Percentiles rank a stretch among this genome's conserved stretches.
Evolutionary conservation across 306 rosid genomes (phyloP).

Genomic region (Malus asiatica): DNA sequence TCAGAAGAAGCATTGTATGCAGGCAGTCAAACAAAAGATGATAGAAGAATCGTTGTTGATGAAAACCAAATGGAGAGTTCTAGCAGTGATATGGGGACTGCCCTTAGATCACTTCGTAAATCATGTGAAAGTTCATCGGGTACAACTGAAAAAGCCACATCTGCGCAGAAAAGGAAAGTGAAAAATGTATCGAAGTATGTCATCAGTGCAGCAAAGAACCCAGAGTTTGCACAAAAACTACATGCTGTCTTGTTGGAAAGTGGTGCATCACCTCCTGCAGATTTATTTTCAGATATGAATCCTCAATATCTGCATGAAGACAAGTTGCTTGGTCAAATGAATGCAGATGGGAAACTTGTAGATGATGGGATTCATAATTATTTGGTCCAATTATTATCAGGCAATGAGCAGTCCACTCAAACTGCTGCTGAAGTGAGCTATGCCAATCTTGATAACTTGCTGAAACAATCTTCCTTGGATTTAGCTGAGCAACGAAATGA

Average conservation of each 20-base stretch:
- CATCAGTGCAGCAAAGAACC: slow-evolving; percentile 80
- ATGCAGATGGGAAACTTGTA: slow-evolving; percentile 13
- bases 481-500: slow-evolving; percentile 24
- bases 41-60: slow-evolving; percentile 23
- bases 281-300: slow-evolving; percentile 70
- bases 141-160: slow-evolving; percentile 42
- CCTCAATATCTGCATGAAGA: slow-evolving; percentile 39
- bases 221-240: slow-evolving; percentile 79
- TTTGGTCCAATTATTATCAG: slow-evolving; percentile 32
- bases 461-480: slow-evolving; percentile 19
- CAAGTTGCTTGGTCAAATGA: slow-evolving; percentile 20
- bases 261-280: slow-evolving; percentile 90
- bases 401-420: slow-evolving; percentile 31
- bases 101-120: slow-evolving; percentile 24
- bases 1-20: slow-evolving; percentile 39
- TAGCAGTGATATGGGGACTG: slow-evolving; percentile 34
- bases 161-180: slow-evolving; percentile 72
- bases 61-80: slow-evolving; percentile 36
- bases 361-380: slow-evolving; percentile 39
- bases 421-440: slow-evolving; percentile 23
- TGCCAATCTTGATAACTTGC: slow-evolving; percentile 7
- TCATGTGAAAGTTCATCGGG: slow-evolving; percentile 43
- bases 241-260: slow-evolving; percentile 84
- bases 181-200: slow-evolving; percentile 82
- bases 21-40: slow-evolving; percentile 36